Evolutionary conservation across 2,329 filamentous ascomycete species (phyloP), one percentile per base, ranked within the genome.

Genomic region (Penicillium sp.): DNA sequence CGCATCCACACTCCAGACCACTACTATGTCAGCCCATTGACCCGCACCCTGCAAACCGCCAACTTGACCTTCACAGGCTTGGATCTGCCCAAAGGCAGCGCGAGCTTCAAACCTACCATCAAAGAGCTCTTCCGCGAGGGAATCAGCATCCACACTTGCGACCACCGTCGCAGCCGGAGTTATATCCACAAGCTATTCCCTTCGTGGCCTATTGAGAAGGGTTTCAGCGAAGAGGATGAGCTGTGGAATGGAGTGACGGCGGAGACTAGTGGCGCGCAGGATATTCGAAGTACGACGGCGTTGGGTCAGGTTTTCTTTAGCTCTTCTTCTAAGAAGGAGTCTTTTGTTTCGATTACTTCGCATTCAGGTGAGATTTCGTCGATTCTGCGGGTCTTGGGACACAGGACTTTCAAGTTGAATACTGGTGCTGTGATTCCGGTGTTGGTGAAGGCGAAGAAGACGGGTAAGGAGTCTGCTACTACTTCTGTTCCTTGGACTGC

Each of bases 61-160:
- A 76, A 78, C 7, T 61, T 82, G 11, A 84, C 82, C 0, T 87
- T 83, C 61, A 53, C 62, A 0, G 73, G 70, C 0, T 65, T 86
- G 3, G 48, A 69, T 1, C 57, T 84, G 3, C 79, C 81, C 0
- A 50, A 49, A 18, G 53, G 56, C 6, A 64, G 70, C 13, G 63
- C 69, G 14, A 71, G 73, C 0, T 86, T 85, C 58, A 63, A 70
- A 5, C 83, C 83, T 0, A 69, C 76, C 0, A 68, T 87, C 58
- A 84, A 84, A 63, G 83, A 86, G 64, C 67, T 78, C 29, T 73
- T 86, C 45, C 74, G 83, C 14, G 84, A 86, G 66, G 77, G 77
- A 1, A 79, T 85, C 34, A 82, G 80, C 39, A 76, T 83, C 38
- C 83, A 86, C 66, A 86, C 83, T 0, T 86, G 84, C 59, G 82